Evolutionary conservation across 2,329 filamentous ascomycete species (phyloP).

Genomic region (Laburnicola sp.): DNA sequence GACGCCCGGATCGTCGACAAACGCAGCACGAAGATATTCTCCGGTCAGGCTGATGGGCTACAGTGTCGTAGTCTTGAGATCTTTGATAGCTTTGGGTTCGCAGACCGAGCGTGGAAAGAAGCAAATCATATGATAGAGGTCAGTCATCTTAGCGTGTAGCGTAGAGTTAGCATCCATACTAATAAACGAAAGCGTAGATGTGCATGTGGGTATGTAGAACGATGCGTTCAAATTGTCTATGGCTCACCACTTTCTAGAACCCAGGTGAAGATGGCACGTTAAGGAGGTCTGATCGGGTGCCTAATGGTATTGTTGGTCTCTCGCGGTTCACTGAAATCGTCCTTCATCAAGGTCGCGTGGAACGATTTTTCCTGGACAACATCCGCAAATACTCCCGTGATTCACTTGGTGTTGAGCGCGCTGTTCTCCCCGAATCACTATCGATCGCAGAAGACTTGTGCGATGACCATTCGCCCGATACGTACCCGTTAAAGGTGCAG

Average conservation of each 20-base stretch:
- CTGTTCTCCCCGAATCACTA: constrained; percentile 60
- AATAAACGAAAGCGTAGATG: constrained; percentile 24
- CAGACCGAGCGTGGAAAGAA: constrained; percentile 65
- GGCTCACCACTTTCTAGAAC: constrained; percentile 50
- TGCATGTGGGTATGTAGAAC: constrained; percentile 44
- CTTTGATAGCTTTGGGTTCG: constrained; percentile 67
- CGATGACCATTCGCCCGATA: constrained; percentile 49
- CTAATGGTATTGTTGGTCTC: constrained; percentile 64
- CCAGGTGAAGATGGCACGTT: constrained; percentile 63
- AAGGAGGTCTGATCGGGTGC: constrained; percentile 61
- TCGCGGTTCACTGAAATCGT: constrained; percentile 68
- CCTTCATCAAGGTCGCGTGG: constrained; percentile 71
- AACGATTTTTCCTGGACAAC: constrained; percentile 66
- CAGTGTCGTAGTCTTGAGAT: constrained; percentile 50
- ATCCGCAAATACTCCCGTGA: constrained; percentile 60
- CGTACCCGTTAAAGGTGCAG: constrained; percentile 64
- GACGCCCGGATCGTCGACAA: constrained; percentile 49
- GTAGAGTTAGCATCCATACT: background rate
- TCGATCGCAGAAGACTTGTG: constrained; percentile 57
- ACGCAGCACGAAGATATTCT: constrained; percentile 46
- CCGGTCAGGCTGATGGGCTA: constrained; percentile 49
- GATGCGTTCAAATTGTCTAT: background rate
- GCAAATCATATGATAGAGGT: constrained; percentile 71
- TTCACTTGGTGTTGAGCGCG: constrained; percentile 58
- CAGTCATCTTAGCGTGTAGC: constrained; percentile 16